phyloP scores from a whole-genome alignment of 176 grass and related monocot genomes.

The Oryza meridionalis region DNA sequence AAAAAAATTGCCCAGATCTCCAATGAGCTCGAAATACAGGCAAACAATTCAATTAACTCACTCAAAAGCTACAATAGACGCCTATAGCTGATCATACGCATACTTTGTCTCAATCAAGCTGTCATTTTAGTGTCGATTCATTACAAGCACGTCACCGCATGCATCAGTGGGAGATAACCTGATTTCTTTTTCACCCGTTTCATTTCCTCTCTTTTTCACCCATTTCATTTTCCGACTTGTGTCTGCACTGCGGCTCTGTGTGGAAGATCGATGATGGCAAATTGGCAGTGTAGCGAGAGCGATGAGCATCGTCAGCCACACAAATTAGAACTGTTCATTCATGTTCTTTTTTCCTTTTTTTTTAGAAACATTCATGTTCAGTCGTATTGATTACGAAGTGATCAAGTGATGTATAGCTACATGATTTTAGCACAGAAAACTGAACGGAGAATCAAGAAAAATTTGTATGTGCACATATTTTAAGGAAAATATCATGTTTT shows the following conservation, averaged over 20 bases:
- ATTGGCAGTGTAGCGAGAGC: too few species aligned
- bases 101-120: constrained; percentile 1
- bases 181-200: not conserved
- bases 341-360: too few species aligned
- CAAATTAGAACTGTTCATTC: too few species aligned
- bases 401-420: too few species aligned
- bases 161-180: too few species aligned
- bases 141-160: not conserved
- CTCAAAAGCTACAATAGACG: not conserved
- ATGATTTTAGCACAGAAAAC: too few species aligned
- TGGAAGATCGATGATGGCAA: not conserved
- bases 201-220: not conserved
- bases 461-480: too few species aligned
- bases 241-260: too few species aligned
- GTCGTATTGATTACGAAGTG: too few species aligned
- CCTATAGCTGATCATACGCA: not conserved
- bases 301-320: not conserved
- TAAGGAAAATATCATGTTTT: too few species aligned
- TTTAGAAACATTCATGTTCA: too few species aligned
- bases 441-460: too few species aligned
- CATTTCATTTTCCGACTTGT: not conserved
- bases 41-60: not conserved
- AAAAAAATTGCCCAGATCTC: not conserved
- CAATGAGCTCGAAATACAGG: not conserved
- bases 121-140: constrained; percentile 6